A percentile compares a stretch with the other conserved stretches of the same genome.
phyloP scores from a whole-genome alignment of 208 protist genomes.

The Leishmania gerbilli region DNA sequence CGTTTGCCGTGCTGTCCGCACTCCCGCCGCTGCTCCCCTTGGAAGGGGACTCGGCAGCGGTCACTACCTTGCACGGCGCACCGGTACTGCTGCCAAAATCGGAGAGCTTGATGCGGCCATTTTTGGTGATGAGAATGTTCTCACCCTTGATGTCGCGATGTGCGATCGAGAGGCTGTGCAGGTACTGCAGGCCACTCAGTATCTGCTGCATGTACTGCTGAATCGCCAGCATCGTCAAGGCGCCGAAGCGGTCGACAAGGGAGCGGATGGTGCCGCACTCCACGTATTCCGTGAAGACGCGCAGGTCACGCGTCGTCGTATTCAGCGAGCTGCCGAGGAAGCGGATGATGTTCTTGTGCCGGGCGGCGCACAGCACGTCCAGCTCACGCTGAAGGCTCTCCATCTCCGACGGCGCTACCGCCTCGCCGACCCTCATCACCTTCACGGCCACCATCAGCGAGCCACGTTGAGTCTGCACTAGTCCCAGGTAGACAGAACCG shows the following conservation, averaged over 20 bases:
- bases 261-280: slow-evolving; percentile 69
- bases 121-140: slow-evolving; percentile 82
- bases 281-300: slow-evolving; percentile 82
- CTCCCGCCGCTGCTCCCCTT: not conserved
- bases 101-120: slow-evolving; percentile 65
- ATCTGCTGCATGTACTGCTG: slow-evolving; percentile 79
- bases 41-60: not conserved
- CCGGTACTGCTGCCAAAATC: slow-evolving; percentile 78
- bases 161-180: slow-evolving; percentile 74
- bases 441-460: slow-evolving; percentile 73
- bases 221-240: slow-evolving; percentile 55
- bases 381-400: slow-evolving; percentile 57
- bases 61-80: slow-evolving; percentile 19
- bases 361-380: slow-evolving; percentile 51
- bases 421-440: slow-evolving; percentile 43
- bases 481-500: slow-evolving; percentile 54
- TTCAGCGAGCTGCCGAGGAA: slow-evolving; percentile 64
- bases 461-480: slow-evolving; percentile 43
- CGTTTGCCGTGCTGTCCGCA: slow-evolving; percentile 11
- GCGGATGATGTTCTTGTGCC: slow-evolving; percentile 76
- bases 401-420: slow-evolving; percentile 38
- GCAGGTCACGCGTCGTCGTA: slow-evolving; percentile 41
- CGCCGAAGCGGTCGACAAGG: slow-evolving; percentile 65
- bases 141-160: slow-evolving; percentile 85
- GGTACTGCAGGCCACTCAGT: slow-evolving; percentile 63